Conservation (phyloP, 768 basidiomycete species). For the Favolaschia claudopus region DNA sequence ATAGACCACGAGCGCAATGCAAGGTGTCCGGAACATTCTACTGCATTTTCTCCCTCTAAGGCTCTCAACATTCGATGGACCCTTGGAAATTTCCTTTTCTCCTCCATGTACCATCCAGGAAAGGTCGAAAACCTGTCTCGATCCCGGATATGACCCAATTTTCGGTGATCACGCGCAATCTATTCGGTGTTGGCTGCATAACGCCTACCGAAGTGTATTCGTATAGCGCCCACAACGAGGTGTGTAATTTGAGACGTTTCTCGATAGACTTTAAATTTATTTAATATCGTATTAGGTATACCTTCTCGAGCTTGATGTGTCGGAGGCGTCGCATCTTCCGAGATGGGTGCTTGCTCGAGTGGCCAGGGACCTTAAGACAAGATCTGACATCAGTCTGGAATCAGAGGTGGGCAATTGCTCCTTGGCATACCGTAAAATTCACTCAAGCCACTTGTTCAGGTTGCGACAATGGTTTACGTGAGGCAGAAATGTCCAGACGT, state of each 20-base stretch:
- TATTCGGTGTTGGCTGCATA: conserved; percentile 29
- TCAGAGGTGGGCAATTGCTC: conserved; percentile 27
- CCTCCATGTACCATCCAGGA: conserved; percentile 20
- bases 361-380: conserved; percentile 28
- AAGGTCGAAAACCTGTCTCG: conserved; percentile 29
- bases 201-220: conserved; percentile 29
- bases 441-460: conserved; percentile 6
- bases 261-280: neutral
- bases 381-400: conserved; percentile 33
- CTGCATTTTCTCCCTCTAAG: neutral
- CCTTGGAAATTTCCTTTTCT: conserved; percentile 28
- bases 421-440: neutral
- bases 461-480: conserved; percentile 35
- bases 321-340: conserved; percentile 20
- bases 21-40: neutral
- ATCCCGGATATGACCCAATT: conserved; percentile 35
- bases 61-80: conserved; percentile 13
- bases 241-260: conserved; percentile 1
- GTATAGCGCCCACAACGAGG: conserved; percentile 29
- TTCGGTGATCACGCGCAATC: conserved; percentile 21
- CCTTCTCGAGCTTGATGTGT: conserved; percentile 24
- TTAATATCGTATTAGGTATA: conserved; percentile 26
- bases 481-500: conserved; percentile 24
- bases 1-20: conserved; percentile 13
- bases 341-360: conserved; percentile 31